A percentile compares a stretch with the other conserved stretches of the same genome.
Evolutionary conservation across 1,284 basidiomycete species (phyloP).

Genomic region (Moniliophthora roreri): DNA sequence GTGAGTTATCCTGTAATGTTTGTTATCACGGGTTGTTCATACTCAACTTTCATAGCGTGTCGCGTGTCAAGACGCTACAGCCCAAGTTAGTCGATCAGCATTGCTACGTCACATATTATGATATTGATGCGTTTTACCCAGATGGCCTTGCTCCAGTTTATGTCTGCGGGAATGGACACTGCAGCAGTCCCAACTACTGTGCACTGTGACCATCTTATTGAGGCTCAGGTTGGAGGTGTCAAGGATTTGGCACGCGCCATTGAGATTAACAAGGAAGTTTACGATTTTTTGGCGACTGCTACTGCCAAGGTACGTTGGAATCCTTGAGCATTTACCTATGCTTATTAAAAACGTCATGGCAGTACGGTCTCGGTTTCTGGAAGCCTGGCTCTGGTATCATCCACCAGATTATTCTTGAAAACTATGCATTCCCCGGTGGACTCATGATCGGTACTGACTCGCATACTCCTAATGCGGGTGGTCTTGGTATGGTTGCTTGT

Average conservation of each 20-base stretch:
- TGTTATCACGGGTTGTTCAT: constrained; percentile 9
- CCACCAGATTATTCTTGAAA: constrained; percentile 97
- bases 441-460: constrained; percentile 99
- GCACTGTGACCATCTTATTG: constrained; percentile 99
- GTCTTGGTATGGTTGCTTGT: constrained; percentile 98
- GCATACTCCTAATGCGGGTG: constrained; percentile 98
- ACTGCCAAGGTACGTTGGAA: constrained; percentile 80
- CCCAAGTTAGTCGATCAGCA: constrained; percentile 51
- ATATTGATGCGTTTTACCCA: constrained; percentile 42
- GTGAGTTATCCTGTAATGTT: constrained; percentile 47
- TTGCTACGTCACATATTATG: constrained; percentile 20
- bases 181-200: constrained; percentile 97
- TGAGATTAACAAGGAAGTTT: constrained; percentile 98
- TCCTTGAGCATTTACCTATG: constrained; percentile 7
- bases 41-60: constrained; percentile 74
- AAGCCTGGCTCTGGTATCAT: constrained; percentile 98
- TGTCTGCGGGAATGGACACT: constrained; percentile 99
- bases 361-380: constrained; percentile 99
- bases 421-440: constrained; percentile 98
- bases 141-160: constrained; percentile 99
- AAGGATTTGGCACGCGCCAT: constrained; percentile 94
- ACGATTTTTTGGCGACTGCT: constrained; percentile 98
- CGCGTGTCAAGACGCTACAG: constrained; percentile 99
- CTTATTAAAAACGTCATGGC: constrained; percentile 8
- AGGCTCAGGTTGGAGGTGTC: constrained; percentile 92